Evolutionary conservation across 2,329 filamentous ascomycete species (phyloP).

Genomic region (Phaeosphaeria sp.): DNA sequence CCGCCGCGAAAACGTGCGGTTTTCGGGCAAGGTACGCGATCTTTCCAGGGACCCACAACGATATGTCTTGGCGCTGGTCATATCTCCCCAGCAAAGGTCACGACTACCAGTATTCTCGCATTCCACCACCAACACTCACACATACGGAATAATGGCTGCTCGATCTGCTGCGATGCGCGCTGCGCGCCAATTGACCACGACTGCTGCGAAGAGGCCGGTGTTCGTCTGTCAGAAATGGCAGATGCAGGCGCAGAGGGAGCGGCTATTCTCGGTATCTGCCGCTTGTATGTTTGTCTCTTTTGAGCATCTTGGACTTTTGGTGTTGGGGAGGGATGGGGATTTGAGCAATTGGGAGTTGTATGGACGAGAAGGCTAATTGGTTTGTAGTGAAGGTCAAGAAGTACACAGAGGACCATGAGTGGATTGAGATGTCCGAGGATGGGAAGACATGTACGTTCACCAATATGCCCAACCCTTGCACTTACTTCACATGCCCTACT

Average conservation of each 20-base stretch:
- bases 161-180: constrained; percentile 41
- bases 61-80: constrained; percentile 14
- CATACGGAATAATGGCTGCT: constrained; percentile 42
- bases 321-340: too few species aligned
- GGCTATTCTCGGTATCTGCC: constrained; percentile 49
- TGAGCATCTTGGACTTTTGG: neutral
- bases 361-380: constrained; percentile 4
- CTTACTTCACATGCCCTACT: too few species aligned
- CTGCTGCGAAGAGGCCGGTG: constrained; percentile 29
- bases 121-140: neutral
- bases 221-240: constrained; percentile 36
- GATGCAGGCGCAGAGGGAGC: constrained; percentile 28
- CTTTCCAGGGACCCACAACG: neutral
- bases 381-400: constrained; percentile 70
- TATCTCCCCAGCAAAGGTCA: constrained; percentile 8
- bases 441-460: constrained; percentile 71
- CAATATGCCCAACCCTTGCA: neutral
- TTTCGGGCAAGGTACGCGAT: constrained; percentile 26
- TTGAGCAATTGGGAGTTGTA: too few species aligned
- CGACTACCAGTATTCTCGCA: neutral
- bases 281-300: constrained; percentile 29
- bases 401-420: constrained; percentile 98
- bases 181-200: constrained; percentile 43
- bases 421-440: constrained; percentile 87
- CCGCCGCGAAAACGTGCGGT: constrained; percentile 28